Conservation (phyloP, 2,329 filamentous ascomycete genomes). For the Trichophyton verrucosum region DNA sequence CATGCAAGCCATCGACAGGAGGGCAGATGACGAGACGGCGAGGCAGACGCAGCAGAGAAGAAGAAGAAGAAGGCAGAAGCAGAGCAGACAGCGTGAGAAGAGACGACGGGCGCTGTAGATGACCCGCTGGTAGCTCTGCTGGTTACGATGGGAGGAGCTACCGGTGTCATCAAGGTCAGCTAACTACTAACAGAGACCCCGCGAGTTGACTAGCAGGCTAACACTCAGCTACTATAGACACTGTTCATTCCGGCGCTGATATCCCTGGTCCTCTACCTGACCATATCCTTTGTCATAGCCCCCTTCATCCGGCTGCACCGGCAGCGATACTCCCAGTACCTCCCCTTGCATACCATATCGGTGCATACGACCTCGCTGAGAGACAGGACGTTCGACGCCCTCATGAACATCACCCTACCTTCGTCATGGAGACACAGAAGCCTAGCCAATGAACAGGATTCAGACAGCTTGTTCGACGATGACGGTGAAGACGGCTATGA, state of each 20-base stretch:
- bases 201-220: neutral
- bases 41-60: neutral
- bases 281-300: conserved; percentile 51
- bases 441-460: conserved; percentile 32
- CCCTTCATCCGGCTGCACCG: conserved; percentile 60
- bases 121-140: neutral
- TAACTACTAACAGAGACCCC: neutral
- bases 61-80: neutral
- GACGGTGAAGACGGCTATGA: conserved; percentile 45
- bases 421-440: conserved; percentile 37
- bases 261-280: conserved; percentile 55
- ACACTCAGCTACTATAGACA: conserved; percentile 38
- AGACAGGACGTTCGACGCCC: conserved; percentile 29
- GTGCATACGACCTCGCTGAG: conserved; percentile 44
- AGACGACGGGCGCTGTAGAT: neutral
- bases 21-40: neutral
- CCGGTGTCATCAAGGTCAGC: conserved; percentile 1
- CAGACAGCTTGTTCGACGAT: conserved; percentile 50
- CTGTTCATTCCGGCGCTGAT: conserved; percentile 58
- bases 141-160: neutral
- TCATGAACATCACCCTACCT: conserved; percentile 35
- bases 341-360: conserved; percentile 49
- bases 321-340: conserved; percentile 59
- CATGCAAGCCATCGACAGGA: neutral
- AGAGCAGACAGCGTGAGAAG: neutral